These are phyloP conservation scores for Colletotrichum liriopes DNA, from an alignment of 2,329 filamentous ascomycete genomes.

Conservation along the genomic window DNA sequence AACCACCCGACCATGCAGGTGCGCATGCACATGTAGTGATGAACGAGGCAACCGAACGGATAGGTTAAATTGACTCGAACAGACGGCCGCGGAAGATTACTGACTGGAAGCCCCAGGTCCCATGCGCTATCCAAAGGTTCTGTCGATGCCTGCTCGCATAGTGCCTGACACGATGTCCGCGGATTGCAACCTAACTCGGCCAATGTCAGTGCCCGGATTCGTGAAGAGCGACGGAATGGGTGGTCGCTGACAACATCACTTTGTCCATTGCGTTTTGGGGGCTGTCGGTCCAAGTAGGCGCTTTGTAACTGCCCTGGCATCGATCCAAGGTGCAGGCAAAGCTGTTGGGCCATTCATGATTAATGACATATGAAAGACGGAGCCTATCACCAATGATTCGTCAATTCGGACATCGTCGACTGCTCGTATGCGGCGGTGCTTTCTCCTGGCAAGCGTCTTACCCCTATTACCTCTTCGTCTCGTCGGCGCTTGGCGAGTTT, in stretches of 20 bases:
- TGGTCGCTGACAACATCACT: background rate
- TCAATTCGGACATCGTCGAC: constrained; percentile 10
- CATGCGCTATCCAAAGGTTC: background rate
- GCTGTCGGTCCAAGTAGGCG: background rate
- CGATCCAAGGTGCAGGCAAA: background rate
- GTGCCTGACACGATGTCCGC: background rate
- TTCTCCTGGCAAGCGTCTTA: background rate
- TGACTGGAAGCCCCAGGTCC: constrained; percentile 15
- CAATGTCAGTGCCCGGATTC: background rate
- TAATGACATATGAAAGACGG: background rate
- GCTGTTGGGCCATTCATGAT: background rate
- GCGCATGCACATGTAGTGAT: constrained; percentile 20
- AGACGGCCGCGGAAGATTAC: background rate
- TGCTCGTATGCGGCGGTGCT: constrained; percentile 6
- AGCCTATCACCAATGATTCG: constrained; percentile 12
- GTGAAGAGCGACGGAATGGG: background rate
- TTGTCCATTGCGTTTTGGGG: background rate
- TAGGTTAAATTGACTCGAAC: constrained; percentile 37
- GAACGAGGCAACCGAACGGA: constrained; percentile 8
- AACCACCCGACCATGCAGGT: constrained; percentile 33
- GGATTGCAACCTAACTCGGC: background rate
- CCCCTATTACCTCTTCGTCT: background rate
- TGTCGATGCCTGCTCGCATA: background rate
- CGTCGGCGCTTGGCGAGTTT: constrained; percentile 4
- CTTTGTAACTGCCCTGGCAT: background rate